Evolutionary conservation across 225 moss, liverwort and hornwort species (phyloP).

Genomic region (Pleurozium schreberi): DNA sequence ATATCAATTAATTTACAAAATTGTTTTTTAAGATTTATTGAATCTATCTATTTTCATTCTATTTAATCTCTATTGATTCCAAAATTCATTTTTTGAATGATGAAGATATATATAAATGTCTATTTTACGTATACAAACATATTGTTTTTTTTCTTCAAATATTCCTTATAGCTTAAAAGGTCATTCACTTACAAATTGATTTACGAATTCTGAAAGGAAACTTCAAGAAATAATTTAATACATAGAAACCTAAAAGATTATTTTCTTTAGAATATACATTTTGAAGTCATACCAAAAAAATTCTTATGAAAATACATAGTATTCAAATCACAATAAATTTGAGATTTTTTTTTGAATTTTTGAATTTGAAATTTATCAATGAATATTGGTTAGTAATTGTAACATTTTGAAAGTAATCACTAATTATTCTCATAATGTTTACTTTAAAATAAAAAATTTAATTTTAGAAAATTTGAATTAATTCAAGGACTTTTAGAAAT

Average conservation of each 20-base stretch:
- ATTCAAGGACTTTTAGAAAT: background rate
- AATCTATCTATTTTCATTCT: background rate
- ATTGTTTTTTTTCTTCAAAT: background rate
- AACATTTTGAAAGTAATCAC: background rate
- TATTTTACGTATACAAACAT: background rate
- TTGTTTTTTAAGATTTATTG: background rate
- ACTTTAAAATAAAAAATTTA: too few relatives aligned
- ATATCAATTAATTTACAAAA: background rate
- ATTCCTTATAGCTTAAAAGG: background rate
- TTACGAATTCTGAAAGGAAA: background rate
- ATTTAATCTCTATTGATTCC: background rate
- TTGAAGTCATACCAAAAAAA: background rate
- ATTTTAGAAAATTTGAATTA: background rate
- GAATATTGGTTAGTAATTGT: background rate
- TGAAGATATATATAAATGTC: background rate
- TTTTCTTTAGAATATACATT: background rate
- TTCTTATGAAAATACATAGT: background rate
- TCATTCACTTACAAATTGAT: background rate
- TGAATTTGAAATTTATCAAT: background rate
- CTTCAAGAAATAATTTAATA: background rate
- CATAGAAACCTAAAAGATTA: too few relatives aligned
- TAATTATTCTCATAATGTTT: background rate
- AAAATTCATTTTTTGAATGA: background rate
- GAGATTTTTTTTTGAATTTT: too few relatives aligned
- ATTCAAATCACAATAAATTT: background rate